A percentile compares a stretch with the other conserved stretches of the same genome.
Conservation (phyloP, 2,329 filamentous ascomycete genomes). For the Tolypocladium sp. region DNA sequence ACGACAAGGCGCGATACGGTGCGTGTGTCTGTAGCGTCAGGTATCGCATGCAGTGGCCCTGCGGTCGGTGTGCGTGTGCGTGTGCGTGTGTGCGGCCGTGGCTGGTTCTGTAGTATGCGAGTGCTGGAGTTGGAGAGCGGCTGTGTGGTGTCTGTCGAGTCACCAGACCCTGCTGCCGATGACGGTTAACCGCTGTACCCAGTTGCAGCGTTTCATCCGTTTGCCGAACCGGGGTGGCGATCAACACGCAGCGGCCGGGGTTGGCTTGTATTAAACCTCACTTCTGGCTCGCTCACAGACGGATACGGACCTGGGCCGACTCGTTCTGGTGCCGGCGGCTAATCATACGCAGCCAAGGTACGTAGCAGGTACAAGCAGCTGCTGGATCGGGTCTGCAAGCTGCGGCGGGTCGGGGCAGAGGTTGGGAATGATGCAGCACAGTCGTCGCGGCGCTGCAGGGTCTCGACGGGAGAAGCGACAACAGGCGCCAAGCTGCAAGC, state of each 20-base stretch:
- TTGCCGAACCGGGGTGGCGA: slow-evolving; percentile 19
- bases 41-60: not conserved
- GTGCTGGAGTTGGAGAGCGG: slow-evolving; percentile 3
- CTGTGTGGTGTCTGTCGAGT: slow-evolving; percentile 9
- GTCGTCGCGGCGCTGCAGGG: not conserved
- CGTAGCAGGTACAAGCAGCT: not conserved
- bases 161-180: slow-evolving; percentile 13
- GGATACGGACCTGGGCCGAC: not conserved
- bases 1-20: not conserved
- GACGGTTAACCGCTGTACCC: slow-evolving; percentile 17
- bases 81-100: slow-evolving; percentile 1
- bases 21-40: not conserved
- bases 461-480: not conserved
- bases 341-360: not conserved
- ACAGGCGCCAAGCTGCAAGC: not conserved
- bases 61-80: slow-evolving; percentile 1
- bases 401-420: not conserved
- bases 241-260: slow-evolving; percentile 15
- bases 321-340: not conserved
- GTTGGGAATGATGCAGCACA: not conserved
- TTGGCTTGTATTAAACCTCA: slow-evolving; percentile 12
- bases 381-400: not conserved
- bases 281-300: not conserved
- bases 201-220: slow-evolving; percentile 21
- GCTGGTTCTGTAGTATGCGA: not conserved